Evolutionary conservation across 768 basidiomycete genomes (phyloP).

Genomic region (Plicaturopsis crispa): DNA sequence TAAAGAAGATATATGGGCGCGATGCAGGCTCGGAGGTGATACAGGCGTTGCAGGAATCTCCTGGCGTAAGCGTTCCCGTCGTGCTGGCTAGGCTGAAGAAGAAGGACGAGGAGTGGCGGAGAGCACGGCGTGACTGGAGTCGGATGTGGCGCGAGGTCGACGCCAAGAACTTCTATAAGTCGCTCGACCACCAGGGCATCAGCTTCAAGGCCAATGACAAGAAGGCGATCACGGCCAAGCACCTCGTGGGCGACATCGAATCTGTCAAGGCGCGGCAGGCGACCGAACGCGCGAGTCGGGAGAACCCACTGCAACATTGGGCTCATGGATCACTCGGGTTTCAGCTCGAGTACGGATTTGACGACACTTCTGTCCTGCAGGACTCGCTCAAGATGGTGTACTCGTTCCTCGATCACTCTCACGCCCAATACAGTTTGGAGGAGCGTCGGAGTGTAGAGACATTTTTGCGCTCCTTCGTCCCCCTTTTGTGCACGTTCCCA

Average conservation of each 20-base stretch:
- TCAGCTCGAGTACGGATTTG: constrained; percentile 76
- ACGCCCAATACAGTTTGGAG: constrained; percentile 59
- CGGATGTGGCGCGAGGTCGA: constrained; percentile 96
- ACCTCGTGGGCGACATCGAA: constrained; percentile 79
- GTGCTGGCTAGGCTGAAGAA: constrained; percentile 83
- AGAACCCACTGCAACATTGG: constrained; percentile 9
- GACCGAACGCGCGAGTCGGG: constrained; percentile 21
- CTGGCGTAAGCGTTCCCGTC: constrained; percentile 85
- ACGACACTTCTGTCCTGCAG: constrained; percentile 73
- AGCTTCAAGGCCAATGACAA: constrained; percentile 95
- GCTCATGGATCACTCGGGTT: constrained; percentile 42
- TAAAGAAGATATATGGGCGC: constrained; percentile 91
- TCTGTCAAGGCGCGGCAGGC: constrained; percentile 53
- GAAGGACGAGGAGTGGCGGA: constrained; percentile 97
- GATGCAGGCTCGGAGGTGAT: constrained; percentile 72
- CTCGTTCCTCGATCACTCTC: constrained; percentile 85
- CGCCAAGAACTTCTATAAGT: constrained; percentile 96
- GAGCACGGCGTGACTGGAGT: constrained; percentile 91
- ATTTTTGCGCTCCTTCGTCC: constrained; percentile 81
- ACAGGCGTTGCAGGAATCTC: constrained; percentile 85
- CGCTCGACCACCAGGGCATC: constrained; percentile 92
- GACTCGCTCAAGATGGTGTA: constrained; percentile 89
- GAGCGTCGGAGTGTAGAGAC: constrained; percentile 82
- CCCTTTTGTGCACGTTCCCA: constrained; percentile 67
- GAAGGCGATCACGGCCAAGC: constrained; percentile 79